These are phyloP conservation scores for Colletotrichum lindemuthianum DNA, from an alignment of 2,329 filamentous ascomycete species.

Conservation along the genomic window DNA sequence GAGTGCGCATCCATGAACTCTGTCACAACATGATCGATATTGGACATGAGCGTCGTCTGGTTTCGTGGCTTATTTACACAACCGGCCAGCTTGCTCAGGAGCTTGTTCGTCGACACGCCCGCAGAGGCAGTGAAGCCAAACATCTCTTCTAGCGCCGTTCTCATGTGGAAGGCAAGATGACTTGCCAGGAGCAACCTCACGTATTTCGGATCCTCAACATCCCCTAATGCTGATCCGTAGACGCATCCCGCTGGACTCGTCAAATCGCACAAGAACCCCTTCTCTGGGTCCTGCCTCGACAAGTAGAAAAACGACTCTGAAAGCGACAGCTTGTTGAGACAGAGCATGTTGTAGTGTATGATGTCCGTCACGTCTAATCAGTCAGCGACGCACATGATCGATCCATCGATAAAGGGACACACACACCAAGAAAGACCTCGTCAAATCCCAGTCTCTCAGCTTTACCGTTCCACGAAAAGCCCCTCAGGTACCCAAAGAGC, in stretches of 20 bases:
- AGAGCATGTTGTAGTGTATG: constrained; percentile 79
- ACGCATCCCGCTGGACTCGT: constrained; percentile 72
- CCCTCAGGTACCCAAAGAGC: constrained; percentile 77
- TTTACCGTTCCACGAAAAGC: constrained; percentile 80
- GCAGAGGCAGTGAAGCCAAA: constrained; percentile 89
- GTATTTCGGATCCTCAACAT: constrained; percentile 52
- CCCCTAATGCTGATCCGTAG: constrained; percentile 42
- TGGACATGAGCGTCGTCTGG: constrained; percentile 84
- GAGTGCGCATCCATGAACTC: constrained; percentile 80
- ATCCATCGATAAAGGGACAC: not conserved
- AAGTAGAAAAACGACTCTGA: constrained; percentile 82
- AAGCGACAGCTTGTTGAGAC: constrained; percentile 75
- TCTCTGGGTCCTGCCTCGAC: constrained; percentile 75
- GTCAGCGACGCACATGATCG: constrained; percentile 43
- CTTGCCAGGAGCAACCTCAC: constrained; percentile 79
- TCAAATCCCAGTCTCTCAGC: constrained; percentile 90
- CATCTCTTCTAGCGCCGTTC: constrained; percentile 76
- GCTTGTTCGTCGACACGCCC: constrained; percentile 87
- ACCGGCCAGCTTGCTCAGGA: constrained; percentile 86
- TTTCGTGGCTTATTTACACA: constrained; percentile 85
- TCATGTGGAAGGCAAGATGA: constrained; percentile 81
- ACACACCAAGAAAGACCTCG: constrained; percentile 72
- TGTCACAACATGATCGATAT: constrained; percentile 65
- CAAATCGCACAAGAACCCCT: constrained; percentile 85
- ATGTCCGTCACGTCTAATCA: constrained; percentile 86